Evolutionary conservation across 495 filamentous ascomycete species (phyloP).

Genomic region (Echria macrotheca): DNA sequence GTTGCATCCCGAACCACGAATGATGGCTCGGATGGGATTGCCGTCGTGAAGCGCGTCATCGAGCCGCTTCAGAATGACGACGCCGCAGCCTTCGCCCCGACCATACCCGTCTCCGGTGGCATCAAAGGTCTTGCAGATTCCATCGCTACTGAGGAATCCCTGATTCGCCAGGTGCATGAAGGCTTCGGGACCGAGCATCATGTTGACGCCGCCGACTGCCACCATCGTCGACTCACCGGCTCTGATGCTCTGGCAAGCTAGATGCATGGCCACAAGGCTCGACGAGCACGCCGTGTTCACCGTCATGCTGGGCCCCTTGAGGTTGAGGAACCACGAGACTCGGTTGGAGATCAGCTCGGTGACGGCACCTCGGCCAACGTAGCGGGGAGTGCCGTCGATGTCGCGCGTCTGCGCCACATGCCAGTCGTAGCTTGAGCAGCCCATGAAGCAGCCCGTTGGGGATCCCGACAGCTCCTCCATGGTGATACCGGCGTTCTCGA

Average conservation of each 20-base stretch:
- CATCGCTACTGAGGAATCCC: conserved; percentile 11
- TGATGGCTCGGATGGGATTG: conserved; percentile 49
- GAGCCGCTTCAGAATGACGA: conserved; percentile 40
- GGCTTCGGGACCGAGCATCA: conserved; percentile 12
- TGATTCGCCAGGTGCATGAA: conserved; percentile 8
- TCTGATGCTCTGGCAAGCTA: conserved; percentile 34
- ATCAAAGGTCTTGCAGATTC: conserved; percentile 24
- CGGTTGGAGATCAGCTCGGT: conserved; percentile 40
- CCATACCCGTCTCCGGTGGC: conserved; percentile 40
- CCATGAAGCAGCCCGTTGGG: conserved; percentile 72
- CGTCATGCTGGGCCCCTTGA: conserved; percentile 32
- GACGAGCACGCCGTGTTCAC: conserved; percentile 44
- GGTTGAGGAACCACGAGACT: conserved; percentile 43
- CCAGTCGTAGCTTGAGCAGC: conserved; percentile 68
- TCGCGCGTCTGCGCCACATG: conserved; percentile 28
- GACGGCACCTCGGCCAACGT: conserved; percentile 22
- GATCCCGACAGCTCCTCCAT: conserved; percentile 63
- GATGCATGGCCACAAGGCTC: conserved; percentile 31
- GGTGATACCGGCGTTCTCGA: conserved; percentile 70
- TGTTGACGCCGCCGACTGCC: conserved; percentile 31
- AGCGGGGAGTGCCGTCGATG: conserved; percentile 15
- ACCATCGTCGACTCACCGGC: conserved; percentile 33
- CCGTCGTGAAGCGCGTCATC: conserved; percentile 39
- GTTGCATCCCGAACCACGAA: conserved; percentile 45
- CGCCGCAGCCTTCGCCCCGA: conserved; percentile 48